Percentiles rank a stretch among this genome's conserved stretches.
These are phyloP conservation scores for Hypoxylon sp. DNA, from an alignment of 2,329 filamentous ascomycete species.

Conservation along the genomic window DNA sequence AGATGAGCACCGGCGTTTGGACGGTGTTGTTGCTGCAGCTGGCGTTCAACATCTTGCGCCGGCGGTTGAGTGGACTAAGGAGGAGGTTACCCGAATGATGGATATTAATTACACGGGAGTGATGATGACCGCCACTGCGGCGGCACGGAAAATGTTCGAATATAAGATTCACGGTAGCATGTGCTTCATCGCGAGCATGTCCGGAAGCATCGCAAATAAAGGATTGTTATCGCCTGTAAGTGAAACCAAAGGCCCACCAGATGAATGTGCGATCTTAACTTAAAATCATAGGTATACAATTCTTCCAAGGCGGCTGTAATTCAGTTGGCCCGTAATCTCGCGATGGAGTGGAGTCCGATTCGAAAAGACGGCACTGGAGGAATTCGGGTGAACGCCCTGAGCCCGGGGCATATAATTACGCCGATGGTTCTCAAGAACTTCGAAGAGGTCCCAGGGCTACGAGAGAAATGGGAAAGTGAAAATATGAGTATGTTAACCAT, in stretches of 20 bases:
- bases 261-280: neutral
- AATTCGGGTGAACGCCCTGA: slow-evolving; percentile 79
- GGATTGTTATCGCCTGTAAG: slow-evolving; percentile 72
- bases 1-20: slow-evolving; percentile 71
- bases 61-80: slow-evolving; percentile 75
- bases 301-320: slow-evolving; percentile 76
- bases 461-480: slow-evolving; percentile 75
- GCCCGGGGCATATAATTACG: slow-evolving; percentile 77
- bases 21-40: slow-evolving; percentile 79
- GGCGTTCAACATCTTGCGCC: slow-evolving; percentile 78
- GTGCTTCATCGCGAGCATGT: slow-evolving; percentile 71
- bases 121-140: slow-evolving; percentile 79
- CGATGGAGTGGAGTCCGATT: slow-evolving; percentile 72
- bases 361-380: slow-evolving; percentile 61
- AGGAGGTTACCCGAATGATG: slow-evolving; percentile 72
- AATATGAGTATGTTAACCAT: slow-evolving; percentile 70
- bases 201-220: slow-evolving; percentile 66
- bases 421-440: slow-evolving; percentile 82
- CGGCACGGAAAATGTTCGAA: slow-evolving; percentile 74
- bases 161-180: slow-evolving; percentile 69
- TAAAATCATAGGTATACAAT: slow-evolving; percentile 67
- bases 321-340: slow-evolving; percentile 74
- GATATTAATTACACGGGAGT: slow-evolving; percentile 54
- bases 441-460: slow-evolving; percentile 73
- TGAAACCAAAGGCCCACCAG: neutral